Evolutionary conservation across 805 yeast species (phyloP).

Genomic region (Candida anglica): DNA sequence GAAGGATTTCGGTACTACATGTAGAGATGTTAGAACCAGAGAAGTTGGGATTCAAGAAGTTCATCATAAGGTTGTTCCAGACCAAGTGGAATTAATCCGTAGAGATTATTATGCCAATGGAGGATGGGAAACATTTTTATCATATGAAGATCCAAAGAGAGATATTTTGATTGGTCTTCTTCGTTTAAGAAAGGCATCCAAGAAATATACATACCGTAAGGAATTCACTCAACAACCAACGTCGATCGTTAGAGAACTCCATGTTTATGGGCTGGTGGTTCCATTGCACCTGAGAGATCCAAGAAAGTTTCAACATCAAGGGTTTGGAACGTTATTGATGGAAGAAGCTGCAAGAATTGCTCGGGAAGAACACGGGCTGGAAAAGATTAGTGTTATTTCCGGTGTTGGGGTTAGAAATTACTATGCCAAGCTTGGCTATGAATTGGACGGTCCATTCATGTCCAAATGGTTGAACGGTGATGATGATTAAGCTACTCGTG

Average conservation of each 20-base stretch:
- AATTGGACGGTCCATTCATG: slow-evolving; percentile 95
- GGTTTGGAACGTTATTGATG: slow-evolving; percentile 95
- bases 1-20: slow-evolving; percentile 95
- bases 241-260: slow-evolving; percentile 93
- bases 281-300: slow-evolving; percentile 97
- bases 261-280: slow-evolving; percentile 96
- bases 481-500: too few species aligned
- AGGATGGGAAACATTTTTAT: slow-evolving; percentile 96
- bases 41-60: slow-evolving; percentile 99
- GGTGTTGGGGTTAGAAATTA: slow-evolving; percentile 98
- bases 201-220: slow-evolving; percentile 84
- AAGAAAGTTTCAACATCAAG: slow-evolving; percentile 97
- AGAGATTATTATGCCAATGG: slow-evolving; percentile 97
- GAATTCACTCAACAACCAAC: slow-evolving; percentile 83
- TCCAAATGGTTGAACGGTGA: slow-evolving; percentile 46
- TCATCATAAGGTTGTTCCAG: slow-evolving; percentile 94
- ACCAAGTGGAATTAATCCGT: slow-evolving; percentile 91
- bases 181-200: slow-evolving; percentile 82
- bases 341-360: slow-evolving; percentile 98
- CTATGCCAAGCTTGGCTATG: slow-evolving; percentile 88
- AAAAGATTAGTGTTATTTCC: slow-evolving; percentile 87
- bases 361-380: slow-evolving; percentile 88
- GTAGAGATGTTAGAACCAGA: slow-evolving; percentile 95
- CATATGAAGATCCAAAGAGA: slow-evolving; percentile 95
- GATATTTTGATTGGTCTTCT: slow-evolving; percentile 91